Percentiles rank a stretch among this genome's conserved stretches.
Conservation (phyloP, 352 stramenopile species). For the Hyaloperonospora brassicae region DNA sequence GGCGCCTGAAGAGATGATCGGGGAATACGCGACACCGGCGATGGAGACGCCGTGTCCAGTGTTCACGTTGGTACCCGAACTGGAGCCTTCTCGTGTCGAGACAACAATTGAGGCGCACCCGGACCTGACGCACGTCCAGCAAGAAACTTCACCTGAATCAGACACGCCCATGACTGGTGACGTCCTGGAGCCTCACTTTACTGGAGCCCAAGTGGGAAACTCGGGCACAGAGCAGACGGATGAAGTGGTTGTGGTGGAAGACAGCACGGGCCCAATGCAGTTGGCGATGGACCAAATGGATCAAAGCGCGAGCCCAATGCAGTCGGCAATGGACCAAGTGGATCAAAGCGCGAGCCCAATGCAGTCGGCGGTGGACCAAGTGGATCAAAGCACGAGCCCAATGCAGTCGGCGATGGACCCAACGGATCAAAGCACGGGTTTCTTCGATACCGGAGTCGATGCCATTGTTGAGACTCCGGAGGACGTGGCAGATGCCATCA, state of each 20-base stretch:
- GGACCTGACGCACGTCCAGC: background rate
- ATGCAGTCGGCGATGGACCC: too few relatives aligned
- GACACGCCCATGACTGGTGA: too few relatives aligned
- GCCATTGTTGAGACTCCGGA: constrained; percentile 1
- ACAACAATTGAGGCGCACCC: constrained; percentile 3
- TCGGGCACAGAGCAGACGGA: too few relatives aligned
- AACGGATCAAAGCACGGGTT: background rate
- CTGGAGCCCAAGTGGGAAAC: too few relatives aligned
- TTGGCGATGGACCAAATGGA: too few relatives aligned
- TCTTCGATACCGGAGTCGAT: background rate
- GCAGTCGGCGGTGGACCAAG: too few relatives aligned
- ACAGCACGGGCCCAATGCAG: too few relatives aligned
- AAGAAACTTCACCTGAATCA: too few relatives aligned
- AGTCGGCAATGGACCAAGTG: too few relatives aligned
- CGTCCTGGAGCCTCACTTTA: too few relatives aligned
- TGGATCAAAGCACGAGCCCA: background rate
- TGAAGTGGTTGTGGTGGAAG: too few relatives aligned
- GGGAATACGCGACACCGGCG: constrained; percentile 2
- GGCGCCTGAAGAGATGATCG: constrained; percentile 4
- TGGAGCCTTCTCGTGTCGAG: background rate
- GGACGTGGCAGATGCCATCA: constrained; percentile 2
- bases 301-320: background rate
- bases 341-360: background rate
- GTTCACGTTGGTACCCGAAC: constrained; percentile 10
- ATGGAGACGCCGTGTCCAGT: constrained; percentile 11